phyloP scores from a whole-genome alignment of 2,329 filamentous ascomycete genomes.

The Malbranchea zuffiana region DNA sequence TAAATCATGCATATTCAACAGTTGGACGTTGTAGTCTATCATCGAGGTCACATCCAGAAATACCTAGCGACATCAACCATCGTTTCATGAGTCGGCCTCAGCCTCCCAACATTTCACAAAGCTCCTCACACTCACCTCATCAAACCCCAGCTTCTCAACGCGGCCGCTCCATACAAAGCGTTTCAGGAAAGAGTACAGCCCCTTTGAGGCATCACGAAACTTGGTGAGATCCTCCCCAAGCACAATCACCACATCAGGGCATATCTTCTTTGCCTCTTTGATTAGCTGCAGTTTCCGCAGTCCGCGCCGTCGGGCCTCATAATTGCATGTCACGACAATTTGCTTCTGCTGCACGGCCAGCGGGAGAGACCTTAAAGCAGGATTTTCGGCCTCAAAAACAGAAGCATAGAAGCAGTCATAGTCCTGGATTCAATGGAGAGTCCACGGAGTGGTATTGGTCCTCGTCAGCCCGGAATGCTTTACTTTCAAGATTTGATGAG shows the following conservation, averaged over 20 bases:
- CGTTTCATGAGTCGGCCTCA: no score
- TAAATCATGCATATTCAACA: slow-evolving; percentile 58
- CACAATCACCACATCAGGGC: slow-evolving; percentile 74
- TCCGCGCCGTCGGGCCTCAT: slow-evolving; percentile 63
- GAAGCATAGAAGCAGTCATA: slow-evolving; percentile 81
- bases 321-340: slow-evolving; percentile 89
- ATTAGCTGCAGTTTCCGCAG: slow-evolving; percentile 72
- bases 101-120: no score
- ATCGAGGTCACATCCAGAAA: slow-evolving; percentile 78
- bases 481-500: no score
- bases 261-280: slow-evolving; percentile 64
- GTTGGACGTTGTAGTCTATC: slow-evolving; percentile 64
- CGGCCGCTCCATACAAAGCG: slow-evolving; percentile 65
- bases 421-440: slow-evolving; percentile 25
- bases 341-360: slow-evolving; percentile 87
- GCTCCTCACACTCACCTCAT: slow-evolving; percentile 61
- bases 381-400: slow-evolving; percentile 72
- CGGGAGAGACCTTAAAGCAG: slow-evolving; percentile 58
- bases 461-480: slow-evolving; percentile 4
- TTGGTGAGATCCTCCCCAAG: slow-evolving; percentile 76
- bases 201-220: slow-evolving; percentile 79
- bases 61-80: slow-evolving; percentile 30
- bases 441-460: slow-evolving; percentile 3
- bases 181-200: slow-evolving; percentile 61
- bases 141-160: slow-evolving; percentile 75